A percentile compares a stretch with the other conserved stretches of the same genome.
Evolutionary conservation across 225 moss, liverwort and hornwort species (phyloP).

Genomic region (Sphagnum tenellum): DNA sequence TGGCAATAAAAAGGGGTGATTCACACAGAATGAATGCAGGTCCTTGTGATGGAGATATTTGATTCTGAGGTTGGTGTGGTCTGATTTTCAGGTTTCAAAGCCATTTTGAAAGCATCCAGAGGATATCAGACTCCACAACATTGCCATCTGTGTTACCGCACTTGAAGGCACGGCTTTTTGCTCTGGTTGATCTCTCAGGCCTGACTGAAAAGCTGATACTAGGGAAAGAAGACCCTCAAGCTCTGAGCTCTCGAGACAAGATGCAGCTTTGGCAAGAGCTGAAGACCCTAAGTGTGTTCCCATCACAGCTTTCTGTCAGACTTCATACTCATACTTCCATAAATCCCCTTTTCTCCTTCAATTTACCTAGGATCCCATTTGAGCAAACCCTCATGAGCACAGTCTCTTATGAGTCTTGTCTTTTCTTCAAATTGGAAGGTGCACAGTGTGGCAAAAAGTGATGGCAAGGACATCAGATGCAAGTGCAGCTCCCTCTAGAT

Average conservation of each 20-base stretch:
- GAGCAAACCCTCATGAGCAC: no score
- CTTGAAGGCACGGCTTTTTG: slow-evolving; percentile 74
- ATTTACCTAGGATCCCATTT: no score
- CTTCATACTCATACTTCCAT: background rate
- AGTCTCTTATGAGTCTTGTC: no score
- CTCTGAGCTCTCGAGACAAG: slow-evolving; percentile 70
- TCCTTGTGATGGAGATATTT: no score
- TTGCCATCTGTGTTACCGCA: slow-evolving; percentile 84
- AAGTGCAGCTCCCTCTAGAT: no score
- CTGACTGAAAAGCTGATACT: slow-evolving; percentile 78
- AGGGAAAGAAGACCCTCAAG: slow-evolving; percentile 80
- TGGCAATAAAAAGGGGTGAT: no score
- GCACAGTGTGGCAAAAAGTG: no score
- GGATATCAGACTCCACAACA: slow-evolving; percentile 91
- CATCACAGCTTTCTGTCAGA: background rate
- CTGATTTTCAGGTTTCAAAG: slow-evolving; percentile 69
- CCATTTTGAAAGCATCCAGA: slow-evolving; percentile 95
- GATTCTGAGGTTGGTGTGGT: no score
- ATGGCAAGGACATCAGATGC: no score
- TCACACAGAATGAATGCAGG: no score
- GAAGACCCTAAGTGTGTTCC: slow-evolving; percentile 72
- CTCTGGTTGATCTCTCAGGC: slow-evolving; percentile 70
- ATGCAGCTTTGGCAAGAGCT: slow-evolving; percentile 96
- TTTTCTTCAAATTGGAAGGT: no score
- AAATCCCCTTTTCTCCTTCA: background rate